Base-by-base conservation (phyloP, 768 basidiomycete species). In the Termitomyces sp. region DNA sequence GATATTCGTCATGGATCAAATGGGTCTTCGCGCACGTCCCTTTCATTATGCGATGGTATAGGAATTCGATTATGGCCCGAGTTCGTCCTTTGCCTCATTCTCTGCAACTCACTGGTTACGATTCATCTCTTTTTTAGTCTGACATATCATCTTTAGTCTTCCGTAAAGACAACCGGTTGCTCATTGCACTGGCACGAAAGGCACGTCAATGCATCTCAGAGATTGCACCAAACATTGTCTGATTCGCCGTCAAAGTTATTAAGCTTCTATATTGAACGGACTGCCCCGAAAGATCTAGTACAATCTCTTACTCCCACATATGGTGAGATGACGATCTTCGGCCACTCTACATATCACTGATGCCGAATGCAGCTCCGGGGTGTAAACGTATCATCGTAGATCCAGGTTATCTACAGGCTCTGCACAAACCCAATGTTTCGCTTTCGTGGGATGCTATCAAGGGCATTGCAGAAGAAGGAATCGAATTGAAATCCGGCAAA, bases 331-430 rank as follows among this genome's bases (percentile, higher is more conserved):
- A 31, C 6, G 11, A 49, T 57, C 67, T 54, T 41, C 11, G 27
- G 34, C 15, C 24, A 12, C 20, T 42, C 11, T 30, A 4, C 13
- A 20, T 27, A 15, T 34, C 49, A 59, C 51, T 45, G 39, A 44
- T 22, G 22, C 30, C 24, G 53, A 57, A 5, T 60, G 58, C 31
- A 37, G 83, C 79, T 45, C 78, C 80, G 33, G 86, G 86, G 22
- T 87, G 85, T 67, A 87, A 86, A 68, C 78, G 87, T 41, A 77
- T 87, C 20, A 80, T 88, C 36, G 73, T 82, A 56, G 84, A 89
- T 65, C 80, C 82, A 3, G 78, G 77, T 18, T 87, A 85, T 65
- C 76, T 88, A 20, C 67, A 76, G n/a, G 71, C 75, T 27, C 68
- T 88, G 53, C 72, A 81, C 55, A 73, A 72, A 46, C 75, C 81